phyloP scores from a whole-genome alignment of 2,329 filamentous ascomycete species.

The Beauveria rudraprayagi region DNA sequence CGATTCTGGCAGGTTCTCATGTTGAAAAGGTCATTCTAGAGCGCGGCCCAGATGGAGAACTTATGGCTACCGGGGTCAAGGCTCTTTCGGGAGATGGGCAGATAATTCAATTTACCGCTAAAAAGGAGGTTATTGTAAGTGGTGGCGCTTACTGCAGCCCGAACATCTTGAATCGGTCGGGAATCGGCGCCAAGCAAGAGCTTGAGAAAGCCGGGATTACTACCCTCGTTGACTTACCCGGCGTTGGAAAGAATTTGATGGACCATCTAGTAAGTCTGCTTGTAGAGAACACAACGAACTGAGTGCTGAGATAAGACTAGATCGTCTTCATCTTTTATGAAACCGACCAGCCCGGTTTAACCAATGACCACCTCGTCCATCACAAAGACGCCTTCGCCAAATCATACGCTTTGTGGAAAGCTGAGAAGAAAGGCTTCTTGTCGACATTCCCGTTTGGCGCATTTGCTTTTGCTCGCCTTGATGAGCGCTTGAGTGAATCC shows the following conservation, averaged over 20 bases:
- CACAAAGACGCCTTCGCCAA: conserved; percentile 43
- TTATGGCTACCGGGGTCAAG: conserved; percentile 37
- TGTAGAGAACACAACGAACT: background rate
- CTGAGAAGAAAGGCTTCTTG: conserved; percentile 49
- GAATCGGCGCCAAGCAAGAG: conserved; percentile 39
- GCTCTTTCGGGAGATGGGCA: conserved; percentile 34
- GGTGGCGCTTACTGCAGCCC: conserved; percentile 44
- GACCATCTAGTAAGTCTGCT: conserved; percentile 32
- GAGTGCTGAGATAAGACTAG: conserved; percentile 17
- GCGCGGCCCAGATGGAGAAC: conserved; percentile 21
- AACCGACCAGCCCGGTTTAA: conserved; percentile 41
- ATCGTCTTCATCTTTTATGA: conserved; percentile 55
- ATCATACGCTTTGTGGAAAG: conserved; percentile 47
- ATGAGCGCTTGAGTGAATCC: conserved; percentile 47
- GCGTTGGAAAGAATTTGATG: conserved; percentile 43
- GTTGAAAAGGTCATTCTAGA: conserved; percentile 46
- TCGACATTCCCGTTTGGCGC: conserved; percentile 56
- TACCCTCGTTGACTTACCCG: conserved; percentile 34
- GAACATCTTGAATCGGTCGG: conserved; percentile 43
- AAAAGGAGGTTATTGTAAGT: conserved; percentile 32
- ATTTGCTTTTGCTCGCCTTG: conserved; percentile 54
- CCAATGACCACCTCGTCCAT: conserved; percentile 46
- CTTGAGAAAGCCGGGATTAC: conserved; percentile 32
- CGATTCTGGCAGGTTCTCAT: conserved; percentile 37
- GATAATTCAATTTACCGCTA: conserved; percentile 29